These are phyloP conservation scores for Rhodamnia argentea DNA, from an alignment of 345 rosid genomes.

Conservation along the genomic window DNA sequence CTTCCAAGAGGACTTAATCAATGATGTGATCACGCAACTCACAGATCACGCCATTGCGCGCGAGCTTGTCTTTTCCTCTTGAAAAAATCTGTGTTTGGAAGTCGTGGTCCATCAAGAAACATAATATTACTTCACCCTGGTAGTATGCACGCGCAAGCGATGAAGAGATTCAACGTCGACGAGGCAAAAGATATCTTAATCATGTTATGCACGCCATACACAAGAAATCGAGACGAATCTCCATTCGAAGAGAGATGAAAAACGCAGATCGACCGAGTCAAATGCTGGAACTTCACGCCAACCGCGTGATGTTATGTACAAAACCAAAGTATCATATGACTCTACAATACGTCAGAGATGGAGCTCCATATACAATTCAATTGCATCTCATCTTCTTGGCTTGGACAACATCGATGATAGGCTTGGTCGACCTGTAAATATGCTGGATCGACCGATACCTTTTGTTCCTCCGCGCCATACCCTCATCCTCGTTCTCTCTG, in stretches of 20 bases:
- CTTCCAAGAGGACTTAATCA: neutral
- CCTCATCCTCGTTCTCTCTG: neutral
- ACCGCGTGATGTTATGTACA: neutral
- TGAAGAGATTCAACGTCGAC: neutral
- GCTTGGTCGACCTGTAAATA: conserved; percentile 5
- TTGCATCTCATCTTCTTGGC: neutral
- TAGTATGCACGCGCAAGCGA: neutral
- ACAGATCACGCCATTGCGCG: too few relatives aligned
- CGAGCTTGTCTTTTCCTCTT: neutral
- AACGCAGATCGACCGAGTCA: neutral
- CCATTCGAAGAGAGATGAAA: neutral
- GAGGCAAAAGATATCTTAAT: neutral
- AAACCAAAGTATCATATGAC: neutral
- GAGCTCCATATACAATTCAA: neutral
- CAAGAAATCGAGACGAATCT: neutral
- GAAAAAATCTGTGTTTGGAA: neutral
- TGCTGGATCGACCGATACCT: conserved; percentile 4
- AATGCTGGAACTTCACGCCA: neutral
- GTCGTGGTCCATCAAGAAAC: neutral
- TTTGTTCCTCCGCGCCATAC: neutral
- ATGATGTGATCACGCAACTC: too few relatives aligned
- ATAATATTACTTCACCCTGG: neutral
- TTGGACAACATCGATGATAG: neutral
- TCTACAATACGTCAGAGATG: neutral
- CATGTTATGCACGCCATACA: neutral